Evolutionary conservation across 2,329 filamentous ascomycete genomes (phyloP), one percentile per base, ranked within the genome.

Genomic region (Aspergillus pseudoviridinutans): DNA sequence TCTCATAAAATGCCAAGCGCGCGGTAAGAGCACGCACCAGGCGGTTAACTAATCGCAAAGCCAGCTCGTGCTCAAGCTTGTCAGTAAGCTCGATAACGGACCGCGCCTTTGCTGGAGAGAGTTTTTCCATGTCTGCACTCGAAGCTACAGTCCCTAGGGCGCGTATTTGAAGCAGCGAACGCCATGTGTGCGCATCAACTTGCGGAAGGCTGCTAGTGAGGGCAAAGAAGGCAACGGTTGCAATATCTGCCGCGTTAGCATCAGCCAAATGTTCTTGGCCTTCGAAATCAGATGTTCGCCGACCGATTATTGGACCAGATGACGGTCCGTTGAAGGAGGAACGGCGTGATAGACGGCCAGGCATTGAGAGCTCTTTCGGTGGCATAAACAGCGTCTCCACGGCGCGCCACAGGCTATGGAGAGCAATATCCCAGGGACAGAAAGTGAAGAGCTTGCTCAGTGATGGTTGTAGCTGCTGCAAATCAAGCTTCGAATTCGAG

Each of bases 61-160:
- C 80, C 27, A 80, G 72, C 42, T 82, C 80, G 65, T 83, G 78
- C 58, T 83, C 80, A 14, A 83, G 68, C 41, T 72, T 74, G 62
- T 83, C 77, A 59, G 66, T 72, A 4, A 69, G 64, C 28, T 72
- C 68, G n/a, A 74, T 60, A 9, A 75, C 60, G 51, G 67, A 66
- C 61, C 58, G 65, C 20, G 68, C 73, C 51, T 66, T 67, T 3
- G 63, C 53, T 3, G 64, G 28, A 9, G 71, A 60, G 28, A 72
- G 63, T 42, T 72, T 74, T 44, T 67, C 67, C 63, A 77, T 71
- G 17, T 74, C 70, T 1, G 68, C 64, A 32, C 72, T 64, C n/a
- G 74, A 74, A 50, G 74, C 66, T 51, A 77, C 69, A 28, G 67
- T 67, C 4, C 77, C 75, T 10, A 69, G 64, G 41, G 74, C 68